Evolutionary conservation across 257 asterid species (phyloP), one percentile per base, ranked within the genome.

Genomic region (Asclepias syriaca): DNA sequence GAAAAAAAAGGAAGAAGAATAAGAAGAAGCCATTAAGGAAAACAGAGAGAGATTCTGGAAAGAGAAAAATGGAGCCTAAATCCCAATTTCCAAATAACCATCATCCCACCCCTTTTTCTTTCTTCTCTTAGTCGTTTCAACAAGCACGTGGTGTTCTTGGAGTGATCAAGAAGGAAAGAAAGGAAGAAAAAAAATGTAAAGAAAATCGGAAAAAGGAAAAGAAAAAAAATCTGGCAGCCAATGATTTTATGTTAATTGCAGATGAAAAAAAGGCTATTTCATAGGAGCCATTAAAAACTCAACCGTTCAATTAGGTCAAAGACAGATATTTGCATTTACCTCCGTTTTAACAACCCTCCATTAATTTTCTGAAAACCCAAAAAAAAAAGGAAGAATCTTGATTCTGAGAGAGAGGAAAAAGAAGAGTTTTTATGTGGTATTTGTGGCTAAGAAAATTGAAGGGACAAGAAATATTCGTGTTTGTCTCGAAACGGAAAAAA

Each of bases 261-360:
- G 66, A 65, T 27, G 75, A 40, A 37, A 69, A 50, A n/a, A 40
- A 21, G 65, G 65, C 79, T 51, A 75, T 40, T 69, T 70, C 57
- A 12, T 61, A 39, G 79, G 75, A 49, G 65, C 15, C 72, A 56
- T 54, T 74, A 40, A 66, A 40, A 58, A 48, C 39, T 37, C 50
- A 16, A 43, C 75, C 75, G 71, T 19, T 50, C 19, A 75, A 69
- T 75, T 63, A 61, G 71, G 61, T 61, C 56, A 61, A 37, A 43
- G 22, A 27, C 34, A 13, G 53, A 50, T 19, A 46, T 27, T 61
- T 64, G 21, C 64, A 61, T 34, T 29, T 32, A 22, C 24, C 69
- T 66, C 67, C 29, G n/a, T 57, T 67, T 67, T 43, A 66, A 54
- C 59, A 68, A 48, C 43, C 50, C 15, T 46, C 46, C 32, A 15